Base-by-base conservation (phyloP, 2,329 filamentous ascomycete species). In the Fusarium fracticaudum region DNA sequence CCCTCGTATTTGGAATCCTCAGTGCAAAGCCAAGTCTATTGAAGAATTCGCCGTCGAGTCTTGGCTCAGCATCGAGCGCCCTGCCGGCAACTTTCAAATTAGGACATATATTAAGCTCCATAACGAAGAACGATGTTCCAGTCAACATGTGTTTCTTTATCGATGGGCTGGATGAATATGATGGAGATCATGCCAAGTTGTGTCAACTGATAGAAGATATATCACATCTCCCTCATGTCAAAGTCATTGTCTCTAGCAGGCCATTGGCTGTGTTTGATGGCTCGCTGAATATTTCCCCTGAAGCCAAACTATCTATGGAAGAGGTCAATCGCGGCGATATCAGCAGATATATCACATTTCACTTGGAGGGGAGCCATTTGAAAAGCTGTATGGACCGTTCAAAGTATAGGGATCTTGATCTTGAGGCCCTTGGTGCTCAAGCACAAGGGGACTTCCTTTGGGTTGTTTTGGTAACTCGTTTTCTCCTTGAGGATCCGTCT, bases 361-460 rank as follows among this genome's bases (percentile, higher is more conserved):
- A 33, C 10, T 67, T 15, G 11, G 35, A n/a, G 11, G 10, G 20
- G n/a, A 40, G 35, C 11, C 20, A 26, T 18, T 9, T n/a, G 7
- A 20, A 22, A 17, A 54, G 20, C 14, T n/a, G 24, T 18, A 22
- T 12, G 31, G 12, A 12, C 20, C 8, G 6, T 35, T 26, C 48
- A 13, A 9, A 2, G 44, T 60, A 35, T 17, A 72, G 10, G 35
- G 51, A 54, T 40, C 35, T 51, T 51, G 22, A 35, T 51, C 33
- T 73, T 5, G 20, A 58, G 2, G 26, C 38, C 9, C 65, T 78
- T 20, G 31, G 54, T 4, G n/a, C 45, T 6, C 63, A 57, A 24
- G 60, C 75, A 3, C 38, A 69, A 15, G 75, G 75, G 1, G 67
- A 76, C 4, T 78, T 78, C 33, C 67, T 78, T 0, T 77, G 72